Conservation (phyloP, 176 grass and related monocot species). For the Bolboschoenus planiculmis region DNA sequence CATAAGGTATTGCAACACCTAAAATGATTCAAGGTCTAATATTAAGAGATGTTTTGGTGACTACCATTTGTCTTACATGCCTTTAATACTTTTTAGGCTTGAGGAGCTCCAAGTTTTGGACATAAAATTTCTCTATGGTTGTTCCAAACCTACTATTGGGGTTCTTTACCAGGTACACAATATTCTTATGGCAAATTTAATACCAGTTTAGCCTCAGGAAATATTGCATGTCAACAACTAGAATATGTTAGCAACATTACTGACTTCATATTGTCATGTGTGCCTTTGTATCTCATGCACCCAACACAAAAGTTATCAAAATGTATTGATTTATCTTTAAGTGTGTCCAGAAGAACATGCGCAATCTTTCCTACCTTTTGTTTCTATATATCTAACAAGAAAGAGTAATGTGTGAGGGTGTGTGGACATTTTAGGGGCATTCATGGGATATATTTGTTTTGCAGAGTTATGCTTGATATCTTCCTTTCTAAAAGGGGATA, state of each 20-base stretch:
- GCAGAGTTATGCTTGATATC: neutral
- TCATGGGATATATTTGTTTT: neutral
- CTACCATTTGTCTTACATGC: neutral
- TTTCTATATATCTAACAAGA: neutral
- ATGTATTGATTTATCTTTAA: neutral
- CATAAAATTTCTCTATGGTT: slow-evolving; percentile 95
- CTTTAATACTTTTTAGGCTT: slow-evolving; percentile 49
- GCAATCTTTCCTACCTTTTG: neutral
- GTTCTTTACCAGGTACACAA: slow-evolving; percentile 73
- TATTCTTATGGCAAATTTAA: neutral
- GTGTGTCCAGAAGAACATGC: neutral
- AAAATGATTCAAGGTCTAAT: neutral
- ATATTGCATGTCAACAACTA: neutral
- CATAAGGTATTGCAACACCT: slow-evolving; percentile 60
- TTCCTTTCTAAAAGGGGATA: neutral
- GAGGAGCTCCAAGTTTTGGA: slow-evolving; percentile 99
- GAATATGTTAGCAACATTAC: neutral
- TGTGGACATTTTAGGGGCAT: neutral
- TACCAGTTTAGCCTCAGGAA: neutral
- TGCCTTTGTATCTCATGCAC: neutral
- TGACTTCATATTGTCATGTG: neutral
- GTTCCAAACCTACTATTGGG: slow-evolving; percentile 76
- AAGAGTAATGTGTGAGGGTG: neutral
- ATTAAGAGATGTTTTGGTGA: neutral
- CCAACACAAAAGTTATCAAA: neutral